Base-by-base conservation (phyloP, 2,329 filamentous ascomycete genomes). In the Fusarium xyrophilum region DNA sequence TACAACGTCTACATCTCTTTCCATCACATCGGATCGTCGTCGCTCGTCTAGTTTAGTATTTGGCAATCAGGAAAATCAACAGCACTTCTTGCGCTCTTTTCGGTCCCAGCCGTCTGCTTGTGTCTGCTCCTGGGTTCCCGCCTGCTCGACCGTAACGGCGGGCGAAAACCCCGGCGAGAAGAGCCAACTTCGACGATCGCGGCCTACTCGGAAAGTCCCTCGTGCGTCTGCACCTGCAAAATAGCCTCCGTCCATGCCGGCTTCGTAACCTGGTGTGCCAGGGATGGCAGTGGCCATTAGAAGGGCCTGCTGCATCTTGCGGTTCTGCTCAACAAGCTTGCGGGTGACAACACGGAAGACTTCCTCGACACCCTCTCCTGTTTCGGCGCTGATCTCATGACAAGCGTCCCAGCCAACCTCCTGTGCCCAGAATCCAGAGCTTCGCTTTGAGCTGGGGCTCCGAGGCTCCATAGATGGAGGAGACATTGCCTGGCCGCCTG, bases 391-490 rank as follows among this genome's bases (percentile, higher is more conserved):
- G 76, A 99, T 95, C 82, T 99, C 96, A 79, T 98, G 96, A 78
- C 95, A 98, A 67, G 93, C 96, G 75, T 97, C 94, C 94, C 95
- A 98, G 54, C 94, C 93, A 9, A 93, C 89, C 76, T 97, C 94
- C 77, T 96, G 92, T 25, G 91, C 93, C 94, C 94, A 97, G 80
- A 93, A 93, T 3, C 91, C 91, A 38, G 88, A 91, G 74, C 88
- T 91, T 42, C 88, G 83, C 77, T 90, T 90, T 47, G 85, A 88
- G 72, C 83, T 85, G 44, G 88, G 88, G 67, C 84, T 88, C 57
- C 86, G 83, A 15, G 86, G 85, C 69, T 89, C 87, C 59, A 80
- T 79, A 60, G 67, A 67, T 63, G 76, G 51, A 68, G 46, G 68
- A 35, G 65, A 68, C 44, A 63, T 60, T 35, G 60, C 58, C 27